Percentiles rank a stretch among this genome's conserved stretches.
Evolutionary conservation across 2,329 filamentous ascomycete species (phyloP).

Genomic region (Cadophora sp.): DNA sequence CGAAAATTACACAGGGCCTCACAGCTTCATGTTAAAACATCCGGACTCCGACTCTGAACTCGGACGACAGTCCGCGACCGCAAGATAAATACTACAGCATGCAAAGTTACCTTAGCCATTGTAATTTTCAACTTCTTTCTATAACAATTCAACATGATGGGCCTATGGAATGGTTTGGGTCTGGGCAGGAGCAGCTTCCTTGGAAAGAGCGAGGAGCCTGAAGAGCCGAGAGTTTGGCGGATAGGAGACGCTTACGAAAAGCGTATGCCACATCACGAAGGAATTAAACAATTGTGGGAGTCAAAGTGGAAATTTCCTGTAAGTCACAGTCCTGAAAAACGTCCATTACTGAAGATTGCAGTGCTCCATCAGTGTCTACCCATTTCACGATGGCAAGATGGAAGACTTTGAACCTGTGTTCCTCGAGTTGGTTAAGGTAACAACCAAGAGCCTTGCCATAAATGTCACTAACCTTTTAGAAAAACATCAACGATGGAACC

Average conservation of each 20-base stretch:
- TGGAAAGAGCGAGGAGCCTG: slow-evolving; percentile 11
- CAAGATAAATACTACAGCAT: neutral
- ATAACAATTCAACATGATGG: slow-evolving; percentile 43
- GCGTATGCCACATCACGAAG: slow-evolving; percentile 38
- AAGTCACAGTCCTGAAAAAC: slow-evolving; percentile 39
- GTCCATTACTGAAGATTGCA: slow-evolving; percentile 32
- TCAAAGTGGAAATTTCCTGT: slow-evolving; percentile 77
- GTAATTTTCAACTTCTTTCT: neutral
- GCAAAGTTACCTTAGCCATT: neutral
- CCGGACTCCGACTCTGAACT: slow-evolving; percentile 4
- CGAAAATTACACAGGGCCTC: neutral
- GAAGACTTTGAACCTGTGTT: slow-evolving; percentile 76
- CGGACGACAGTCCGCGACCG: neutral
- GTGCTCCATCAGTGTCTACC: slow-evolving; percentile 69
- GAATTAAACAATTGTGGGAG: slow-evolving; percentile 71
- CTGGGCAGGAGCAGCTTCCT: slow-evolving; percentile 22
- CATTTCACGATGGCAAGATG: slow-evolving; percentile 75
- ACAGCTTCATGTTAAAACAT: neutral
- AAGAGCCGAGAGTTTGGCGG: slow-evolving; percentile 21
- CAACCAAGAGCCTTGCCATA: too few species aligned
- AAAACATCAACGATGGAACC: slow-evolving; percentile 69
- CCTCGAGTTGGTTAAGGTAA: slow-evolving; percentile 62
- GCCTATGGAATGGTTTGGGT: slow-evolving; percentile 27
- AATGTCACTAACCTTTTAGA: slow-evolving; percentile 41
- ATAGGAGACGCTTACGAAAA: slow-evolving; percentile 28